Conservation (phyloP, 2,329 filamentous ascomycete genomes). For the Aspergillus felis region DNA sequence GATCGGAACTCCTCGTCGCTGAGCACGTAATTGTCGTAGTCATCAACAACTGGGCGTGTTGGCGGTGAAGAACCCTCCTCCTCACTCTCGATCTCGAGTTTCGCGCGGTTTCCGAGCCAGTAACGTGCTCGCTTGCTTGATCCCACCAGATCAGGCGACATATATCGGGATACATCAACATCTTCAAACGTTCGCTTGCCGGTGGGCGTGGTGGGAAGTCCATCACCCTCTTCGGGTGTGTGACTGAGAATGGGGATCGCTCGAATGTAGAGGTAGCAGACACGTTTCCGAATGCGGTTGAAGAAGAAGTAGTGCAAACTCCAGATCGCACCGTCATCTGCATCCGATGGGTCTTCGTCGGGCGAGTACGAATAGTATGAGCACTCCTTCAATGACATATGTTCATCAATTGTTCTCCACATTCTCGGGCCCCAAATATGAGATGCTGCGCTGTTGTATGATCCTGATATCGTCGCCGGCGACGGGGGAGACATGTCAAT, state of each 20-base stretch:
- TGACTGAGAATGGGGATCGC: constrained; percentile 70
- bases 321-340: constrained; percentile 93
- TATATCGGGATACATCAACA: constrained; percentile 29
- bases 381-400: constrained; percentile 89
- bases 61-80: constrained; percentile 26
- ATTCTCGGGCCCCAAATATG: constrained; percentile 82
- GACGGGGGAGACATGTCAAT: constrained; percentile 39
- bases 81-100: constrained; percentile 40
- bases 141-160: constrained; percentile 51
- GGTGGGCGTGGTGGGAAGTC: constrained; percentile 39
- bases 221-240: constrained; percentile 54
- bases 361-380: constrained; percentile 86
- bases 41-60: constrained; percentile 31
- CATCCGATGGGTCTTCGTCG: constrained; percentile 84
- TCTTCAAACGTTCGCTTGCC: constrained; percentile 47
- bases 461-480: constrained; percentile 41
- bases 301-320: constrained; percentile 97
- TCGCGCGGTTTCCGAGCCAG: constrained; percentile 72
- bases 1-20: constrained; percentile 42
- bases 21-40: constrained; percentile 42
- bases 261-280: constrained; percentile 88
- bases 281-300: constrained; percentile 85
- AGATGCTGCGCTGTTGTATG: constrained; percentile 48
- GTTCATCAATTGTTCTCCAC: constrained; percentile 89
- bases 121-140: constrained; percentile 79